phyloP scores from a whole-genome alignment of 371 early-diverging fungal species.

The Funneliformis caledonium region DNA sequence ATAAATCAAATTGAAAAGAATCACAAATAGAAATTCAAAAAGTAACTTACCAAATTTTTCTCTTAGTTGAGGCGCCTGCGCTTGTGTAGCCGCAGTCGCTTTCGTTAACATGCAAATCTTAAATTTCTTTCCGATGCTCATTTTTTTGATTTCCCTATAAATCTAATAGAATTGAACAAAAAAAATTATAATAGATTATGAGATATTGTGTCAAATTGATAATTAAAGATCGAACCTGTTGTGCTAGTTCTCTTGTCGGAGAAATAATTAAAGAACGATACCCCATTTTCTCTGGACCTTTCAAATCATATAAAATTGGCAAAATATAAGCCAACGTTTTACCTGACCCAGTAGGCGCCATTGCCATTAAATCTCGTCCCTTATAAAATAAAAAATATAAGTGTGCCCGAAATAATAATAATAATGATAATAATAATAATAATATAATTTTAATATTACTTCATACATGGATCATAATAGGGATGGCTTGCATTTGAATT shows the following conservation, averaged over 20 bases:
- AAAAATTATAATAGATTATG: not conserved
- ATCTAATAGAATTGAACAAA: conserved; percentile 57
- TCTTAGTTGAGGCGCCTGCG: conserved; percentile 66
- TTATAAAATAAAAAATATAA: conserved; percentile 40
- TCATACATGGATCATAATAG: conserved; percentile 73
- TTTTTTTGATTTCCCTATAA: conserved; percentile 72
- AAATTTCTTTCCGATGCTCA: conserved; percentile 75
- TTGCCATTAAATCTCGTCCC: conserved; percentile 89
- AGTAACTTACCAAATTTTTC: conserved; percentile 68
- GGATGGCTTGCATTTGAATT: conserved; percentile 95
- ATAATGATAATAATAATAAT: not conserved
- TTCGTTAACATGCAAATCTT: conserved; percentile 82
- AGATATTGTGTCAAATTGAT: not conserved
- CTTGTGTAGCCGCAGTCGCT: conserved; percentile 65
- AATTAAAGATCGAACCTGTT: conserved; percentile 69
- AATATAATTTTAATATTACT: not conserved
- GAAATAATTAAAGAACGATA: conserved; percentile 91
- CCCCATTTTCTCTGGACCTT: conserved; percentile 74
- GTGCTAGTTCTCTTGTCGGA: conserved; percentile 97
- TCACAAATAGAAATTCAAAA: not conserved
- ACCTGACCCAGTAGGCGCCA: conserved; percentile 98
- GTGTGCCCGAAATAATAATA: not conserved
- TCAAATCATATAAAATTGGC: conserved; percentile 87
- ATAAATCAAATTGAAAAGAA: not conserved
- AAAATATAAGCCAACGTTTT: conserved; percentile 97